phyloP scores from a whole-genome alignment of 2,329 filamentous ascomycete species.

The Nemania bipapillata region DNA sequence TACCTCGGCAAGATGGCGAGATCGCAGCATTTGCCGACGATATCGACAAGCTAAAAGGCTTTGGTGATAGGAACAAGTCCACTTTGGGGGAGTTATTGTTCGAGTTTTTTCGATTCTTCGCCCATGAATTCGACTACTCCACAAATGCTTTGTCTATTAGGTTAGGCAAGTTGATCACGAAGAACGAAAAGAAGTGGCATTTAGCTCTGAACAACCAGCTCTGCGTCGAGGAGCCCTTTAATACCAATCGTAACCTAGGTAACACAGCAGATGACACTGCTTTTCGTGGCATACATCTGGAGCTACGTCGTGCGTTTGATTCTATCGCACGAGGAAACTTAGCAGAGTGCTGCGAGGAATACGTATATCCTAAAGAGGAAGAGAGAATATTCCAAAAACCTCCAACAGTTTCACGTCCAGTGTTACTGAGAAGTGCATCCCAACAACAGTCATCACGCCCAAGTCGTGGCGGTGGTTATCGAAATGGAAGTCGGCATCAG shows the following conservation, averaged over 20 bases:
- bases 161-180: constrained; percentile 79
- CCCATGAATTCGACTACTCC: constrained; percentile 91
- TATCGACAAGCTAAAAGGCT: constrained; percentile 76
- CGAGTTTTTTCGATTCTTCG: constrained; percentile 94
- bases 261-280: constrained; percentile 97
- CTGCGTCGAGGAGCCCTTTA: constrained; percentile 97
- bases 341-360: constrained; percentile 86
- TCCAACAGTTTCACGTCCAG: constrained; percentile 64
- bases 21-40: constrained; percentile 88
- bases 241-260: constrained; percentile 84
- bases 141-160: constrained; percentile 85
- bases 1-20: constrained; percentile 70
- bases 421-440: constrained; percentile 70
- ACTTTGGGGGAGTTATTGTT: constrained; percentile 88
- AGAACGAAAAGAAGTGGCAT: constrained; percentile 90
- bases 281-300: constrained; percentile 88
- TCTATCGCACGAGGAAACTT: constrained; percentile 81
- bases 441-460: constrained; percentile 65
- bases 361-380: constrained; percentile 86
- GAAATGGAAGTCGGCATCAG: constrained; percentile 59
- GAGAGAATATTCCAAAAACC: constrained; percentile 69
- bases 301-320: constrained; percentile 88
- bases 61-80: constrained; percentile 82
- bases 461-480: constrained; percentile 58
- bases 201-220: constrained; percentile 81